phyloP scores from a whole-genome alignment of 2,329 filamentous ascomycete species.

The Exophiala calicioides region DNA sequence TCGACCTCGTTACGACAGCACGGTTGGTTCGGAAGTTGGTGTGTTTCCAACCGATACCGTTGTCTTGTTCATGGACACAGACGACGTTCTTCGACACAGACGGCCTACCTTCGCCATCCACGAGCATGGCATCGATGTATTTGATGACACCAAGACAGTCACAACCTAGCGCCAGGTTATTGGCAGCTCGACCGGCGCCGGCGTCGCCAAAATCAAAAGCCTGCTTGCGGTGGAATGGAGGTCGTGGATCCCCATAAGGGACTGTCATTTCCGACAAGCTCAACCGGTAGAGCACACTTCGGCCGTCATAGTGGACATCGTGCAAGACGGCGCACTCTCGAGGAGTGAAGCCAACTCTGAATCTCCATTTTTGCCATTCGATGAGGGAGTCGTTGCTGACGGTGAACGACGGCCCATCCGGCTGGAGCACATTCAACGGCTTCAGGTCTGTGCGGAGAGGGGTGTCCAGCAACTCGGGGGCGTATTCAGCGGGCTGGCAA shows the following conservation, averaged over 20 bases:
- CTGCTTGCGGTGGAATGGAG: conserved; percentile 68
- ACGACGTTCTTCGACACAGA: conserved; percentile 60
- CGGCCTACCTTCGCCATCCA: conserved; percentile 55
- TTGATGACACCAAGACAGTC: conserved; percentile 70
- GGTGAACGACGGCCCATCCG: conserved; percentile 66
- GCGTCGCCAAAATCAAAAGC: conserved; percentile 72
- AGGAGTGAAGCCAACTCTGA: conserved; percentile 66
- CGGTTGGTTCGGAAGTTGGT: conserved; percentile 66
- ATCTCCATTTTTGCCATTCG: conserved; percentile 68
- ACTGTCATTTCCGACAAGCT: conserved; percentile 70
- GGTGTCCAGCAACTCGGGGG: conserved; percentile 50
- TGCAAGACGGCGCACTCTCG: conserved; percentile 71
- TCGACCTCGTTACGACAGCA: conserved; percentile 61
- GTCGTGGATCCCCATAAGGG: conserved; percentile 66
- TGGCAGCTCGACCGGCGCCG: conserved; percentile 66
- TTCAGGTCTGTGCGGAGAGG: conserved; percentile 59
- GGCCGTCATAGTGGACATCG: conserved; percentile 68
- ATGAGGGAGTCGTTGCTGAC: conserved; percentile 53
- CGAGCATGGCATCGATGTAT: conserved; percentile 61
- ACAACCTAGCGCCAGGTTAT: conserved; percentile 67
- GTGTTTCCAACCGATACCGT: conserved; percentile 70
- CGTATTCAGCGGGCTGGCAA: conserved; percentile 54
- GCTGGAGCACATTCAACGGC: conserved; percentile 71
- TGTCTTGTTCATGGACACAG: conserved; percentile 69
- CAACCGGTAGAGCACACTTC: conserved; percentile 66